These are phyloP conservation scores for Austroboletus niveus DNA, from an alignment of 1,284 basidiomycete species.

Conservation along the genomic window DNA sequence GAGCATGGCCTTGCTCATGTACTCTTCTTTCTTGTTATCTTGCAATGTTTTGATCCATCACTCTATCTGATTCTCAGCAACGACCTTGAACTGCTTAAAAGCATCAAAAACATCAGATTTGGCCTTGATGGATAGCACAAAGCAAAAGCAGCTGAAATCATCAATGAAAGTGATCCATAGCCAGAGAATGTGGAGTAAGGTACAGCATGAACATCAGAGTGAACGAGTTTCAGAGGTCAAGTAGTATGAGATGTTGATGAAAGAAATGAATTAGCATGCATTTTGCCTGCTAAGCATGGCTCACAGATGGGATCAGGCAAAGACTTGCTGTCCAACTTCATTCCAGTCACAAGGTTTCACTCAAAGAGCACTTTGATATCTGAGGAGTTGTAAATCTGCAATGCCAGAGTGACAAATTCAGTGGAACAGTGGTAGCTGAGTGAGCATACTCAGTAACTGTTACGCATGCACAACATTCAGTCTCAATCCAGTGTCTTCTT, in stretches of 20 bases:
- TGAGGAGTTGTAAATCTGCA: no score
- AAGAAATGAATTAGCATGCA: no score
- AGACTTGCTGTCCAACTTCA: no score
- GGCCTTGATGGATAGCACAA: background rate
- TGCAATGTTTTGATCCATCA: constrained; percentile 23
- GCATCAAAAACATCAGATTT: background rate
- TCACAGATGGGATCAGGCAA: no score
- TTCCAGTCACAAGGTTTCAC: no score
- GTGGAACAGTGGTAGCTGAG: no score
- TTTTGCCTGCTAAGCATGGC: no score
- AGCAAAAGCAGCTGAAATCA: background rate
- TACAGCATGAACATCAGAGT: background rate
- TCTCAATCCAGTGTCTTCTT: no score
- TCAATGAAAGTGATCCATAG: background rate
- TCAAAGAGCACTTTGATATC: no score
- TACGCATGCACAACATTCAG: no score
- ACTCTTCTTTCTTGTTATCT: constrained; percentile 35
- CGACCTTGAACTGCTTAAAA: constrained; percentile 8
- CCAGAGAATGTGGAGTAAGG: background rate
- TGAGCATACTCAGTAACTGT: no score
- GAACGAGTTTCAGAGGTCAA: background rate
- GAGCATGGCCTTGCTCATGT: constrained; percentile 24
- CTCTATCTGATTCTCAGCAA: constrained; percentile 7
- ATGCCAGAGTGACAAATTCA: no score
- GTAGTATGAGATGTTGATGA: background rate